Evolutionary conservation across 345 rosid species (phyloP).

Genomic region (Arabidopsis thaliana): TAIR10.1 NC_003074.8:20274501-20275000

Average conservation of each 20-base stretch:
- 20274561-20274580: constrained; percentile 62
- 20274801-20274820: constrained; percentile 65
- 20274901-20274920: constrained; percentile 72
- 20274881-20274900: neutral
- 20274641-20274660: constrained; percentile 74
- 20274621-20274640: constrained; percentile 80
- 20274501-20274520: neutral
- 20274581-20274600: constrained; percentile 65
- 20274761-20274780: constrained; percentile 60
- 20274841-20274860: neutral
- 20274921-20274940: constrained; percentile 68
- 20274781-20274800: constrained; percentile 75
- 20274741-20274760: constrained; percentile 37
- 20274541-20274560: neutral
- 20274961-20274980: neutral
- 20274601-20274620: constrained; percentile 69
- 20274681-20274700: constrained; percentile 71
- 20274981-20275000: constrained; percentile 17
- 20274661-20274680: constrained; percentile 79
- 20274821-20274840: neutral
- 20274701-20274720: constrained; percentile 42
- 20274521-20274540: neutral
- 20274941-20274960: constrained; percentile 65
- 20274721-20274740: constrained; percentile 41
- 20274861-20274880: neutral